phyloP scores from a whole-genome alignment of 352 stramenopile genomes.

The Phytopythium delawarense region DNA sequence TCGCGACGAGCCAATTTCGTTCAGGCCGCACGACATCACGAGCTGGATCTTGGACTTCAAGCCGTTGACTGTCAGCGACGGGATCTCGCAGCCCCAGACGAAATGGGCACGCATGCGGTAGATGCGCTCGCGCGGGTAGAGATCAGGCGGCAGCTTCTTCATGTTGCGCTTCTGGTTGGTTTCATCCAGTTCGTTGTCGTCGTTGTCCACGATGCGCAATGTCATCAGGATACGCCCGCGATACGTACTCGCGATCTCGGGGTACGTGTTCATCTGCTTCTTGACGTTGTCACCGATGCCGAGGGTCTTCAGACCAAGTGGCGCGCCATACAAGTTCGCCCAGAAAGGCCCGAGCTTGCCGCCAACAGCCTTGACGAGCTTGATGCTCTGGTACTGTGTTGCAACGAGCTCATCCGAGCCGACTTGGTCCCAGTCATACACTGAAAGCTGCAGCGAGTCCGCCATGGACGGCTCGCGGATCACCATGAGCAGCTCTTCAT shows the following conservation, averaged over 20 bases:
- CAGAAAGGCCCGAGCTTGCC: constrained; percentile 58
- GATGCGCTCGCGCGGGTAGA: constrained; percentile 58
- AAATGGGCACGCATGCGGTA: constrained; percentile 77
- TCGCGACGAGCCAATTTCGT: constrained; percentile 54
- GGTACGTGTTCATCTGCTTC: constrained; percentile 85
- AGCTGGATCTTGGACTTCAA: constrained; percentile 80
- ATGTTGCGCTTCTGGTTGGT: constrained; percentile 84
- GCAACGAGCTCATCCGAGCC: constrained; percentile 69
- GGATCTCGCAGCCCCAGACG: constrained; percentile 71
- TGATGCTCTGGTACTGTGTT: constrained; percentile 67
- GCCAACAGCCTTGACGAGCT: constrained; percentile 62
- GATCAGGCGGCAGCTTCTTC: constrained; percentile 49
- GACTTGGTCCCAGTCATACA: constrained; percentile 81
- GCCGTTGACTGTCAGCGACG: constrained; percentile 63
- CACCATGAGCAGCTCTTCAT: constrained; percentile 76
- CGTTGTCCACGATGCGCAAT: constrained; percentile 68
- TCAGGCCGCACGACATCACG: constrained; percentile 57
- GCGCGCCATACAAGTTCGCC: constrained; percentile 78
- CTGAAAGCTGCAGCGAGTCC: constrained; percentile 61
- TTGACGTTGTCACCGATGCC: constrained; percentile 57
- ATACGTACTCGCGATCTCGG: constrained; percentile 79
- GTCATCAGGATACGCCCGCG: constrained; percentile 77
- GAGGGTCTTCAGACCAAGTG: constrained; percentile 49
- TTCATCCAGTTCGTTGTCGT: constrained; percentile 67
- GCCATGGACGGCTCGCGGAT: constrained; percentile 77